A percentile compares a stretch with the other conserved stretches of the same genome.
phyloP scores from a whole-genome alignment of 192 early-diverging fungal species.

The Entophlyctis helioformis region DNA sequence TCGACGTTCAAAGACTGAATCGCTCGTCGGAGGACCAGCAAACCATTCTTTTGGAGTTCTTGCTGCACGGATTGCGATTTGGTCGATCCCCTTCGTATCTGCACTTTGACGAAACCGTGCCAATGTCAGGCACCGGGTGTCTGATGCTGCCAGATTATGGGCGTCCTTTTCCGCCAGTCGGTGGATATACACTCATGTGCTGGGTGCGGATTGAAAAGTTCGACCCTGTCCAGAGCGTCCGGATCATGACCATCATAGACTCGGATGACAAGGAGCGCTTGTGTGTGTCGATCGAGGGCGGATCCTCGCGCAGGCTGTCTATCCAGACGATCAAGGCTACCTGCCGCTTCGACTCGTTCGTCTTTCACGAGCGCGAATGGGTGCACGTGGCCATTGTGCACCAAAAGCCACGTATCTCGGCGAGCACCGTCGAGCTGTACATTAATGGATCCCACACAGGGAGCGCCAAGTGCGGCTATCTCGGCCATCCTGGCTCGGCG shows the following conservation, averaged over 20 bases:
- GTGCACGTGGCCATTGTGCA: constrained; percentile 60
- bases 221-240: constrained; percentile 26
- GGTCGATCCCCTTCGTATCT: constrained; percentile 51
- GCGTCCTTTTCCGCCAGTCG: constrained; percentile 41
- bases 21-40: too few species aligned
- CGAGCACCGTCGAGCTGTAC: constrained; percentile 41
- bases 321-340: constrained; percentile 26
- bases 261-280: constrained; percentile 31
- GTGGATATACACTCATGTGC: constrained; percentile 39
- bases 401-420: constrained; percentile 31
- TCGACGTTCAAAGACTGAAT: constrained; percentile 8
- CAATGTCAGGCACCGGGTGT: constrained; percentile 15
- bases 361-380: constrained; percentile 48
- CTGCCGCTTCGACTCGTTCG: constrained; percentile 31
- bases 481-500: constrained; percentile 24
- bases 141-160: constrained; percentile 29
- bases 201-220: constrained; percentile 52
- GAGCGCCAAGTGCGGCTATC: constrained; percentile 41
- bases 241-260: constrained; percentile 29
- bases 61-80: constrained; percentile 34
- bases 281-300: constrained; percentile 31
- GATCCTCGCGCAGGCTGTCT: constrained; percentile 28
- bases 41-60: constrained; percentile 29
- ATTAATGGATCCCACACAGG: constrained; percentile 50
- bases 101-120: constrained; percentile 39